Evolutionary conservation across 306 rosid species (phyloP).

Genomic region (Notholithocarpus densiflorus): DNA sequence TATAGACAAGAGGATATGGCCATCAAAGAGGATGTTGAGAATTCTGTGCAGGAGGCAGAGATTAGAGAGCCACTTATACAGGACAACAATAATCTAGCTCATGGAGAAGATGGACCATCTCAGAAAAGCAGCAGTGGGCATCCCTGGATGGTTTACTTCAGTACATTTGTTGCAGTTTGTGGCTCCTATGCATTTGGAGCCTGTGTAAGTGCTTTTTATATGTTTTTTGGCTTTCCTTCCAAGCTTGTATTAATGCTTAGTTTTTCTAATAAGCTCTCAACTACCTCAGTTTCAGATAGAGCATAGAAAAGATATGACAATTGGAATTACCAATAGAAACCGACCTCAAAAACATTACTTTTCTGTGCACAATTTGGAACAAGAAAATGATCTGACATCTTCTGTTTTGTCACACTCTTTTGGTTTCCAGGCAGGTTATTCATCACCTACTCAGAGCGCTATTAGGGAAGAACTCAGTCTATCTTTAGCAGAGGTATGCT

Average conservation of each 20-base stretch:
- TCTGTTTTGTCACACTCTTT: conserved; percentile 15
- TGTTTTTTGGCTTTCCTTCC: neutral
- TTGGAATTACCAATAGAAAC: neutral
- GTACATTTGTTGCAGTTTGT: conserved; percentile 75
- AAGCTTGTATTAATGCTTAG: neutral
- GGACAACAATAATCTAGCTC: conserved; percentile 4
- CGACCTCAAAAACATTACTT: neutral
- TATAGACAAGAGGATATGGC: conserved; percentile 41
- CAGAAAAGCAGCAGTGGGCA: conserved; percentile 30
- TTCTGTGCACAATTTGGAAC: neutral
- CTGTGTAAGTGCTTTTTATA: conserved; percentile 51
- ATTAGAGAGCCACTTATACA: conserved; percentile 42
- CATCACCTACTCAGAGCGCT: conserved; percentile 83
- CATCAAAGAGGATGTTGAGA: conserved; percentile 50
- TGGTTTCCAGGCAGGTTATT: conserved; percentile 72
- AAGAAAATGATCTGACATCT: neutral
- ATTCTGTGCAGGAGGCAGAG: conserved; percentile 19
- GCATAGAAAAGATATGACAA: neutral
- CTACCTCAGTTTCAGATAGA: neutral
- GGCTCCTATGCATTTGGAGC: conserved; percentile 87
- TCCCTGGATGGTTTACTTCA: conserved; percentile 88
- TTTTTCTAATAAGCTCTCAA: neutral
- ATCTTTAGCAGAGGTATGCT: conserved; percentile 62
- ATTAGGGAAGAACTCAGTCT: conserved; percentile 62
- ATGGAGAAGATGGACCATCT: conserved; percentile 23